phyloP scores from a whole-genome alignment of 352 stramenopile genomes.

The Nothophytophthora sp. region DNA sequence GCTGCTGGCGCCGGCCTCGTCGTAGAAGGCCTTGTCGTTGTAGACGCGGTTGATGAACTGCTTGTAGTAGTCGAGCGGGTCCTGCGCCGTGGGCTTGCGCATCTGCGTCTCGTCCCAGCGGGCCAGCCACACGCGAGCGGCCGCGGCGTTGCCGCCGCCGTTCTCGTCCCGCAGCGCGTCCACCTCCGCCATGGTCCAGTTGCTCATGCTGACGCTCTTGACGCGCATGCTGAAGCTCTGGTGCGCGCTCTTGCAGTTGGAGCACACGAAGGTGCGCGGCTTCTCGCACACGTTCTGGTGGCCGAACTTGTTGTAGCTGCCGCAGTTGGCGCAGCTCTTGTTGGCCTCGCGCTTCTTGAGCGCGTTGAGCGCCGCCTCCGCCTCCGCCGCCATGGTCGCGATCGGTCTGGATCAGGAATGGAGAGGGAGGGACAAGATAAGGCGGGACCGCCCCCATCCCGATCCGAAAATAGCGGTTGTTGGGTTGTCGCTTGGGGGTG shows the following conservation, averaged over 20 bases:
- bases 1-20: constrained; percentile 32
- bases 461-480: no score
- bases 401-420: no score
- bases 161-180: constrained; percentile 85
- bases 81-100: constrained; percentile 70
- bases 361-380: constrained; percentile 75
- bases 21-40: constrained; percentile 81
- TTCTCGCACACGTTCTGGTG: constrained; percentile 94
- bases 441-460: no score
- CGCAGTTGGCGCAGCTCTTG: constrained; percentile 87
- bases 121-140: constrained; percentile 85
- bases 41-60: constrained; percentile 86
- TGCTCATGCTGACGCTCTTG: constrained; percentile 96
- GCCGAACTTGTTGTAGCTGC: constrained; percentile 89
- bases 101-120: constrained; percentile 73
- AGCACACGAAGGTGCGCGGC: constrained; percentile 93
- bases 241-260: constrained; percentile 95
- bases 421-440: no score
- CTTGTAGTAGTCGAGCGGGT: constrained; percentile 87
- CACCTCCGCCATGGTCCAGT: constrained; percentile 93
- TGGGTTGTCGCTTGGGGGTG: no score
- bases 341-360: constrained; percentile 86
- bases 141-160: constrained; percentile 88
- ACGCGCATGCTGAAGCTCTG: constrained; percentile 94
- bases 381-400: constrained; percentile 32